A percentile compares a stretch with the other conserved stretches of the same genome.
Conservation (phyloP, 2,329 filamentous ascomycete species). For the Westerdykella ornata region DNA sequence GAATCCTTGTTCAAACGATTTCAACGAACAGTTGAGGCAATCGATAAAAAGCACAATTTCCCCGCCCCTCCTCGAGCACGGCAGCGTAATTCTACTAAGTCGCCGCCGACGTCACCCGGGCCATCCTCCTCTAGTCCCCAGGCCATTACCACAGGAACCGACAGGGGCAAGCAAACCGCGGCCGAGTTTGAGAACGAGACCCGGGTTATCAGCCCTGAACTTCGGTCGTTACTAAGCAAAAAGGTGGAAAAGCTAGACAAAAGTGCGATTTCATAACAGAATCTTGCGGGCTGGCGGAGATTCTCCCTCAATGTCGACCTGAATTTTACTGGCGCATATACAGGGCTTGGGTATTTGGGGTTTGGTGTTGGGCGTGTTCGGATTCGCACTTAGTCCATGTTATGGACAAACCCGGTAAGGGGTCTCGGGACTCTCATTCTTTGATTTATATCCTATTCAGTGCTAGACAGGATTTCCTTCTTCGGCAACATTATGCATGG, state of each 20-base stretch:
- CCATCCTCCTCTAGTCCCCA: constrained; percentile 14
- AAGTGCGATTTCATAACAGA: constrained; percentile 36
- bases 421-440: too few relatives aligned
- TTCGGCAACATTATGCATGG: too few relatives aligned
- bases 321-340: too few relatives aligned
- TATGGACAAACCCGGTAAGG: background rate
- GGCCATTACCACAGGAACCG: constrained; percentile 23
- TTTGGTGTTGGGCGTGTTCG: too few relatives aligned
- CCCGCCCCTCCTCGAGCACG: constrained; percentile 50
- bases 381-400: background rate
- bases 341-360: too few relatives aligned
- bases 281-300: constrained; percentile 32
- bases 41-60: constrained; percentile 87
- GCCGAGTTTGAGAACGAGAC: constrained; percentile 35
- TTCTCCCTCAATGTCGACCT: background rate
- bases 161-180: constrained; percentile 32
- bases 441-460: too few relatives aligned
- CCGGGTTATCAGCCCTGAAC: constrained; percentile 57
- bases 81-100: constrained; percentile 42
- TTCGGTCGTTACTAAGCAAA: constrained; percentile 55
- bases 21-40: constrained; percentile 77
- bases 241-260: constrained; percentile 39
- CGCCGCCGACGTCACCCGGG: constrained; percentile 24
- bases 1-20: constrained; percentile 85
- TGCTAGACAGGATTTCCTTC: too few relatives aligned